Percentiles rank a stretch among this genome's conserved stretches.
phyloP scores from a whole-genome alignment of 2,329 filamentous ascomycete species.

The Hypoxylon sp. region DNA sequence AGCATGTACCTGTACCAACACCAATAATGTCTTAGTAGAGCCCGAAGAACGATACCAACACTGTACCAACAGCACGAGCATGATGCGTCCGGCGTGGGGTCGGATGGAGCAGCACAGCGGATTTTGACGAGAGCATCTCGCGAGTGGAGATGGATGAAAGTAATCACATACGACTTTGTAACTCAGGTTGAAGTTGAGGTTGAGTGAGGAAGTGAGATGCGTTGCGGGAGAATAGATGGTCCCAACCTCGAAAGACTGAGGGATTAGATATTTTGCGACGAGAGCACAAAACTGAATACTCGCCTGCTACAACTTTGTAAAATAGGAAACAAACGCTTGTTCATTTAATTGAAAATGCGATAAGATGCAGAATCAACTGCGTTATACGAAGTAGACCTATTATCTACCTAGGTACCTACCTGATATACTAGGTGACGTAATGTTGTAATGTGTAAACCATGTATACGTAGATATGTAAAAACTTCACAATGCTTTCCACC shows the following conservation, averaged over 20 bases:
- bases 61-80: conserved; percentile 3
- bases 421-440: no score
- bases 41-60: neutral
- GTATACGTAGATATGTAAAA: no score
- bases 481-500: neutral
- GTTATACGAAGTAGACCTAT: no score
- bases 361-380: no score
- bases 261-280: conserved; percentile 3
- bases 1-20: conserved; percentile 20
- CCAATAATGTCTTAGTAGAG: conserved; percentile 31
- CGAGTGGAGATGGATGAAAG: neutral
- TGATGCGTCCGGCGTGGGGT: neutral
- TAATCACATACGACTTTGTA: neutral
- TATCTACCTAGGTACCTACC: no score
- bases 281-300: neutral
- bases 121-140: neutral
- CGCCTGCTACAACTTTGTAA: no score
- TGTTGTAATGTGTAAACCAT: no score
- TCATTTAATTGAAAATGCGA: no score
- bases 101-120: neutral
- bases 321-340: no score
- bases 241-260: conserved; percentile 1
- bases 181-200: conserved; percentile 8
- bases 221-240: conserved; percentile 20
- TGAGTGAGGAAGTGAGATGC: neutral